Base-by-base conservation (phyloP, 1,139 yeast species). In the Scheffersomyces lignicola region DNA sequence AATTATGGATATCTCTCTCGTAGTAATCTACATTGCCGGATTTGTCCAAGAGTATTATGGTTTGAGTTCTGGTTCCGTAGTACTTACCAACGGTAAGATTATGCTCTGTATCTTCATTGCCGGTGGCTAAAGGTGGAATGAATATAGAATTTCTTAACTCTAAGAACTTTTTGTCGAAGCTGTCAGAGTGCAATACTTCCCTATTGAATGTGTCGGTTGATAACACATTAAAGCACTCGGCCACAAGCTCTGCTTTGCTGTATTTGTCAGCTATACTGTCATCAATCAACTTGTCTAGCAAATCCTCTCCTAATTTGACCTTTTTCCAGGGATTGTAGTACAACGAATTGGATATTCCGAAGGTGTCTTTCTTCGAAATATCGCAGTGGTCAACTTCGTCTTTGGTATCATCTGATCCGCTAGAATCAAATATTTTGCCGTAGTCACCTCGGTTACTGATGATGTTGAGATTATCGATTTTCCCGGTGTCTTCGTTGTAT, bases 1-100 rank as follows among this genome's bases (percentile, higher is more conserved):
- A 44, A 23, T 44, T 42, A 41, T 65, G 65, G 13, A 69, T 40
- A 41, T 66, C 63, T 24, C 59, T 47, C 46, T 71, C 76, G 37
- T 58, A 63, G 45, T 70, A 70, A 37, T 64, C 58, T 31, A 71
- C 47, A 12, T 43, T 40, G 2, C 84, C 83, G 5, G 56, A 38
- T 24, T 66, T 69, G 46, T 73, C 76, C 8, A 87, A 69, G 14
- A 88, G 52, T 5, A 90, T 69, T 1, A 89, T 76, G 0, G 96
- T 88, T 52, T 89, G 96, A 0, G 97, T 87, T 36, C 97, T 64
- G 0, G 98, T 92, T 0, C 97, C 97, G 50, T 90, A 92, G 48
- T 69, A 78, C 18, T 62, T 58, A 0, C 86, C 85, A 17, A 54
- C 45, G 2, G 57, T 51, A 4, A 29, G 18, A 24, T 36, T 36